Base-by-base conservation (phyloP, 2,329 filamentous ascomycete species). In the Diaporthe humulicola region DNA sequence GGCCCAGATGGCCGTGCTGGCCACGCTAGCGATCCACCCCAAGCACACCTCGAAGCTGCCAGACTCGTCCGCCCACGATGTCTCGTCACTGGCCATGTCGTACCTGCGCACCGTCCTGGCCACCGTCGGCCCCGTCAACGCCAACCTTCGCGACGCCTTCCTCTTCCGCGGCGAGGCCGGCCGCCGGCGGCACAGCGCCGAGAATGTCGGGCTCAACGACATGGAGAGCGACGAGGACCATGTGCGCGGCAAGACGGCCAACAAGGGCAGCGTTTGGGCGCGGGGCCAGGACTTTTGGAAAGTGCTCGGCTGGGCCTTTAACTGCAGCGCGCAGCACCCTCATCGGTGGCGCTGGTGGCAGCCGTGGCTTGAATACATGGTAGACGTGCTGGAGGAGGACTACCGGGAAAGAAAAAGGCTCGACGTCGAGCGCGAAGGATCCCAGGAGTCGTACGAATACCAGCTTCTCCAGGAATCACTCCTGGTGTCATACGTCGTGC, bases 211-310 rank as follows among this genome's bases (percentile, higher is more conserved):
- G 15, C 60, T 45, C 15, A 28, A 42, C n/a, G 70, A 19, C 1
- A 50, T 66, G 7, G 85, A 86, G 9, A 83, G 85, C 15, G 88
- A 90, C 3, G 86, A 86, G 0, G 89, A 89, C 60, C 84, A 85
- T 14, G 84, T 95, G 48, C 86, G 87, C 56, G 88, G 90, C 9
- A 87, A 88, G 14, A 87, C 95, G 74, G 92, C 93, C 1, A 89
- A 90, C 69, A 86, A 89, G 19, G 88, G 91, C 57, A 93, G 93
- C 40, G 77, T 98, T 2, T 98, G 94, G 91, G 86, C 85, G 22
- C 89, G 90, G n/a, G 94, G 93, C 0, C 92, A 94, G 76, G 95
- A 98, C 81, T 97, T 98, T 79, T 99, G 97, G 95, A 90, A 92
- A 56, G 90, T 94, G 0, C 89, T 97, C 0, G 97, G 96, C 4